These are phyloP conservation scores for Crithidia fasciculata DNA, from an alignment of 208 protist species.

Conservation along the genomic window DNA sequence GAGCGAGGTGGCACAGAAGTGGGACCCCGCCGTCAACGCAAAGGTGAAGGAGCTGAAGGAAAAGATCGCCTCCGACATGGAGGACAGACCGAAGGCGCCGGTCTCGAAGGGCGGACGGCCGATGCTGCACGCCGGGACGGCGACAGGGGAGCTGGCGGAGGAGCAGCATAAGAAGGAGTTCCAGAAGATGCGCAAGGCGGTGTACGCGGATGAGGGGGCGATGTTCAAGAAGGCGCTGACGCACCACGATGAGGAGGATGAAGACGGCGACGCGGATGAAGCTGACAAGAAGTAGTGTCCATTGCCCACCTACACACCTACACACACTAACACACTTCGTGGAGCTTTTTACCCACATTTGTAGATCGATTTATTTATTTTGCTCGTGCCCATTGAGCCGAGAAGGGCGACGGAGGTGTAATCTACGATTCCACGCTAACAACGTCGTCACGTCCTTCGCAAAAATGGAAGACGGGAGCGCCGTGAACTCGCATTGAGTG, in stretches of 20 bases:
- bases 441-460: too few relatives aligned
- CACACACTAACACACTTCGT: too few relatives aligned
- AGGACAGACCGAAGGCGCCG: constrained; percentile 45
- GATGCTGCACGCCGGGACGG: constrained; percentile 60
- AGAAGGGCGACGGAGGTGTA: too few relatives aligned
- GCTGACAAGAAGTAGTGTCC: background rate
- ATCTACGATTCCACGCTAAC: too few relatives aligned
- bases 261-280: constrained; percentile 21
- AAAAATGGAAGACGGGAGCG: too few relatives aligned
- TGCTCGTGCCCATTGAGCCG: too few relatives aligned
- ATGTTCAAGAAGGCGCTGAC: constrained; percentile 76
- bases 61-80: constrained; percentile 37
- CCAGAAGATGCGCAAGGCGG: constrained; percentile 73
- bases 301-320: too few relatives aligned
- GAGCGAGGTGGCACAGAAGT: constrained; percentile 35
- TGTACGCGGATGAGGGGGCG: constrained; percentile 89
- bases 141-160: constrained; percentile 55
- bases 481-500: too few relatives aligned
- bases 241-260: constrained; percentile 43
- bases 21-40: constrained; percentile 78
- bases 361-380: too few relatives aligned
- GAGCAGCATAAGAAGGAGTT: constrained; percentile 71
- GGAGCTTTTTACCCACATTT: too few relatives aligned
- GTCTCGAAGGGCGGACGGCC: constrained; percentile 62
- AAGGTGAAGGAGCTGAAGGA: constrained; percentile 69